Evolutionary conservation across 1,139 yeast genomes (phyloP), one percentile per base, ranked within the genome.

Genomic region (Taiozyma sp.): DNA sequence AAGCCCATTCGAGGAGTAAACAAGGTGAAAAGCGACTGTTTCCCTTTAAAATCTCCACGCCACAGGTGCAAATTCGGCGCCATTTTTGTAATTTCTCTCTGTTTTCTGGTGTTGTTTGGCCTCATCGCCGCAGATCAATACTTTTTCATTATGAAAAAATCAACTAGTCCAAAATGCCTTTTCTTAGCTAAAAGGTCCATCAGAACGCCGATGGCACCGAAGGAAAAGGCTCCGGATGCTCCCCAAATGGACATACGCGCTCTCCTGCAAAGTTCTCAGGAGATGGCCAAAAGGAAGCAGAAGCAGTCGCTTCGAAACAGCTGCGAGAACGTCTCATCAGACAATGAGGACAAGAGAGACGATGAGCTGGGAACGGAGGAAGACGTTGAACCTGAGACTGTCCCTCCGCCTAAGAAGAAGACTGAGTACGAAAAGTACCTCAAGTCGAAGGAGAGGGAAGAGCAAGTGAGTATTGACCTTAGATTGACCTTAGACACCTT

Each of bases 351-450:
- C 9, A 40, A 22, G 12, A 40, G 43, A 23, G 9, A 19, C 4
- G 41, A 19, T 38, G 4, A 13, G 13, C 13, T 38, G 14, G 24
- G 24, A 38, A 38, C 8, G 8, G 24, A 38, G 7, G 41, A 38
- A 38, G 41, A 38, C 14, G 12, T 14, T 23, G 24, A 38, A 5
- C 22, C 19, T 9, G 57, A 57, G 1, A 39, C 19, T 12, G 54
- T 52, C 5, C 59, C 61, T 8, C 42, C 54, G 45, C 59, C 57
- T 4, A 43, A 52, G 23, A 48, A 27, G 48, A 57, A 57, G 44
- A 51, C 58, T 3, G 22, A 32, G n/a, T 44, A 55, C 9, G 58
- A 57, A 38, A 48, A 41, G 36, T 51, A 47, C 40, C 45, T 49
- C 6, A 55, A 57, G 36, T 53, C 55, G 6, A 54, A 54, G 29